Conservation (phyloP, 441 rosid species). For the Hypseocharis bilobata region DNA sequence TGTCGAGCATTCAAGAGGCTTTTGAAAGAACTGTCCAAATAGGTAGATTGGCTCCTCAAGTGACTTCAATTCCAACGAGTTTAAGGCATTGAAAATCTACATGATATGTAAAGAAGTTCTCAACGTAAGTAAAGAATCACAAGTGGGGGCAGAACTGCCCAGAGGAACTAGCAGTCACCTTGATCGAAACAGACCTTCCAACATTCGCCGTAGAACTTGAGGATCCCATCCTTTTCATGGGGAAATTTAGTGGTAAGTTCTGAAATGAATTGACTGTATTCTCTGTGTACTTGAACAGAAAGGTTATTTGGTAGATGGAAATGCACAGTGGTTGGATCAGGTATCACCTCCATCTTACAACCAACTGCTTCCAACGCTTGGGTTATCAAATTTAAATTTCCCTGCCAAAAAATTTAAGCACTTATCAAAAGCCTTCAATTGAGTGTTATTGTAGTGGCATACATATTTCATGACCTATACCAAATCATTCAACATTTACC, state of each 20-base stretch:
- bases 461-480: no score
- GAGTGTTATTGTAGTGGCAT: background rate
- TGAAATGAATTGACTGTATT: constrained; percentile 47
- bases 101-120: constrained; percentile 14
- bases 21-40: constrained; percentile 85
- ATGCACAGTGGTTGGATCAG: constrained; percentile 89
- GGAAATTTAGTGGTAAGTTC: constrained; percentile 68
- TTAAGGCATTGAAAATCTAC: constrained; percentile 80
- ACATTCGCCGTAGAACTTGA: constrained; percentile 64
- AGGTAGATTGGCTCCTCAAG: constrained; percentile 91
- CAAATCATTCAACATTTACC: no score
- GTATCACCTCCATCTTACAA: constrained; percentile 77
- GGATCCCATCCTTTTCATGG: constrained; percentile 76
- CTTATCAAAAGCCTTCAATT: background rate
- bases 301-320: constrained; percentile 76
- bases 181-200: constrained; percentile 64
- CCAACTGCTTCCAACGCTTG: constrained; percentile 83
- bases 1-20: constrained; percentile 80
- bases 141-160: constrained; percentile 2
- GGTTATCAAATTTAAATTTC: constrained; percentile 83
- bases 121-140: constrained; percentile 20
- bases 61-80: constrained; percentile 80
- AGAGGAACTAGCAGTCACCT: constrained; percentile 20
- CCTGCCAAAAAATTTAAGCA: constrained; percentile 41
- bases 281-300: constrained; percentile 68